Evolutionary conservation across 208 protist genomes (phyloP), one percentile per base, ranked within the genome.

Genomic region (Crithidia mellificae): DNA sequence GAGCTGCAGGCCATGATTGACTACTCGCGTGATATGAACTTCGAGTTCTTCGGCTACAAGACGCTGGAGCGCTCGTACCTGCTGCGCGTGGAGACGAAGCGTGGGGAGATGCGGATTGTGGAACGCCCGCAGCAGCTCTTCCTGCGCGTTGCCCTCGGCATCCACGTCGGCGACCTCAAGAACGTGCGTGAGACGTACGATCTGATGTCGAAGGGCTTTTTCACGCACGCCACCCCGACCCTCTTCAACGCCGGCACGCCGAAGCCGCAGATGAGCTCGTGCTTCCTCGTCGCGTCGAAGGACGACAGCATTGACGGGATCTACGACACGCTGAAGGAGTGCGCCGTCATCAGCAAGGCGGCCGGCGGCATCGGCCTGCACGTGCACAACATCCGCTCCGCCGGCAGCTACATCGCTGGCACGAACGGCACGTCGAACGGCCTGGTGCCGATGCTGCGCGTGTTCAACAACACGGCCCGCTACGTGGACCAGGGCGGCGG

Each of bases 121-220:
- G 99, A 99, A 83, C 87, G 98, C 6, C 98, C 98, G 14, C 99
- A 99, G 90, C 98, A 99, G 75, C 98, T 99, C 96, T 88, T 99
- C 43, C 96, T 99, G 93, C 96, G 99, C 63, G 98, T 99, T 1
- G 84, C 98, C 29, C 46, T 99, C 30, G 98, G 98, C 63, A 99
- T 99, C 58, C 97, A 99, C 78, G 83, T 79, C 27, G 63, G 75
- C 1, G 87, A 99, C 78, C 76, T 99, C 17, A 88, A 91, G 19
- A 72, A 73, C 19, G 98, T 97, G 11, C 84, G 98, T 50, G 82
- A 97, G 67, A 99, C 98, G 9, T 99, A 99, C 80, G 80, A 99
- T 22, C 70, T 93, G 20, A 91, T 99, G 74, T 98, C 91, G 7
- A 49, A 91, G 55, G 87, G 93, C 29, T 92, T 87, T 49, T 99